Conservation (phyloP, 1,139 yeast species). For the Pichia sp. region DNA sequence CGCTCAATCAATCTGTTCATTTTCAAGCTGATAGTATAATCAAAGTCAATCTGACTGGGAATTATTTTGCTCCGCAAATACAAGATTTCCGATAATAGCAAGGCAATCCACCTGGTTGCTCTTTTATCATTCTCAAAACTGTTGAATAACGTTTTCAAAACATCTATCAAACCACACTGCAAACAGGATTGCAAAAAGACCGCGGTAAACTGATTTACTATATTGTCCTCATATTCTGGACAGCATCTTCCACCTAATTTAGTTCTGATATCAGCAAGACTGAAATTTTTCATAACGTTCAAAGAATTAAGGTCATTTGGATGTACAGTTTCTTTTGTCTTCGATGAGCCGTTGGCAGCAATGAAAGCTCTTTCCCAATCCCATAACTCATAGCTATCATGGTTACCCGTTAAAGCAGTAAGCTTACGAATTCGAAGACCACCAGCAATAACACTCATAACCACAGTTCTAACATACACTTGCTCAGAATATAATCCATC, state of each 20-base stretch:
- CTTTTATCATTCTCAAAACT: slow-evolving; percentile 36
- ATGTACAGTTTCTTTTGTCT: background rate
- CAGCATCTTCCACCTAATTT: slow-evolving; percentile 19
- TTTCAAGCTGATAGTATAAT: slow-evolving; percentile 22
- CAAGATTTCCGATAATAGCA: slow-evolving; percentile 59
- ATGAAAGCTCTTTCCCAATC: slow-evolving; percentile 14
- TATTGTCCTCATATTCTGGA: slow-evolving; percentile 26
- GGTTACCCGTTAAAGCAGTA: slow-evolving; percentile 31
- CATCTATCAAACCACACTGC: slow-evolving; percentile 51
- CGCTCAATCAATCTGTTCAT: slow-evolving; percentile 28
- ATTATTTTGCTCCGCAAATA: slow-evolving; percentile 52
- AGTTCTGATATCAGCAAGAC: slow-evolving; percentile 1
- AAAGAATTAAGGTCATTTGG: background rate
- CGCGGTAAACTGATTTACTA: slow-evolving; percentile 61
- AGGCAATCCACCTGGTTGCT: slow-evolving; percentile 53
- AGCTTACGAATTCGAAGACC: slow-evolving; percentile 57
- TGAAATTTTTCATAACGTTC: background rate
- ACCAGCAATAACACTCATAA: slow-evolving; percentile 71
- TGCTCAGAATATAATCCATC: slow-evolving; percentile 59
- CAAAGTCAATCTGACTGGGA: slow-evolving; percentile 35
- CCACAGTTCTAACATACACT: slow-evolving; percentile 51
- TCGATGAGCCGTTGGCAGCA: background rate
- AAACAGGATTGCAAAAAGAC: slow-evolving; percentile 50
- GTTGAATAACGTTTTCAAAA: slow-evolving; percentile 45
- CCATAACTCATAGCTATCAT: slow-evolving; percentile 10